Evolutionary conservation across 2,329 filamentous ascomycete genomes (phyloP), one percentile per base, ranked within the genome.

Genomic region (Arthrobotrys sphaeroides): DNA sequence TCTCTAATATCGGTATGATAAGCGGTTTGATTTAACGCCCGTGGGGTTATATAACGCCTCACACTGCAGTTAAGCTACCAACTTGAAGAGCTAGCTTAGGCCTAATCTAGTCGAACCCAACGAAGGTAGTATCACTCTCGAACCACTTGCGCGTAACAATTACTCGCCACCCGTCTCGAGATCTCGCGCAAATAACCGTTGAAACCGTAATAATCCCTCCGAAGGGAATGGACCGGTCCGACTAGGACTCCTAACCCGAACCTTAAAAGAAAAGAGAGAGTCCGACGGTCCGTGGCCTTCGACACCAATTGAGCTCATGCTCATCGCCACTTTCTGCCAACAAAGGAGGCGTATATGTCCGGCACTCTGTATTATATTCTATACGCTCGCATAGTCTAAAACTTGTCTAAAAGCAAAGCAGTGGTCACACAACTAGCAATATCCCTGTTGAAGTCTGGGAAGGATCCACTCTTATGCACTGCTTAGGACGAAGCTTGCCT

Each of bases 221-320:
- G 51, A 55, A n/a, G 16, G 13, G 31, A 55, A 55, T 38, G 51
- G 31, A 55, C 51, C 51, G 51, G 22, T 24, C 31, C 51, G 28
- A 38, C 31, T 31, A 55, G 31, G 51, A 55, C 22, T 36, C 18
- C 31, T 28, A 53, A 33, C 7, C 45, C 33, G 12, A 53, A 65
- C 10, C 22, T 13, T 45, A 42, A 26, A 47, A 55, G 55, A 42
- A 62, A 55, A 62, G 38, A 55, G 55, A 42, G 62, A 55, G 55
- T 62, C 66, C 66, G 66, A 62, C 42, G 24, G 45, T 70, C 66
- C 66, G 66, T 70, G 55, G 66, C 33, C 42, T 33, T 47, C 18
- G 38, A 55, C 31, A 38, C 24, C 16, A 28, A 36, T 38, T n/a
- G n/a, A n/a, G n/a, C n/a, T n/a, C n/a, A 38, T 20, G 22, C n/a